Base-by-base conservation (phyloP, 1,284 basidiomycete genomes). In the Moesziomyces globuligerus region DNA sequence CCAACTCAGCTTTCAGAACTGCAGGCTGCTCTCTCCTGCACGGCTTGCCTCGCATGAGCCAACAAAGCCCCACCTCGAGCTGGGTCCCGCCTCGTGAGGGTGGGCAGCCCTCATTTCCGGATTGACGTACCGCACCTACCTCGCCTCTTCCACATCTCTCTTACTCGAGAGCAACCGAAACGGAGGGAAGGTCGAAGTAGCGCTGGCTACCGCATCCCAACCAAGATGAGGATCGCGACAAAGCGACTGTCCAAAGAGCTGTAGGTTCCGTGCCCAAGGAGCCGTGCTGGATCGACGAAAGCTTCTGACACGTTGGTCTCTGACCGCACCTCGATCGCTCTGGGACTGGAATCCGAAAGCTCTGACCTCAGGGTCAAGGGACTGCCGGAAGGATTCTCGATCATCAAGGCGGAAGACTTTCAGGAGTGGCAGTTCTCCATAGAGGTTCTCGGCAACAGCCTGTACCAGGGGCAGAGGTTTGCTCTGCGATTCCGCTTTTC, bases 401-500 rank as follows among this genome's bases (percentile, higher is more conserved):
- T 77, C 49, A 54, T 77, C 52, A 67, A 60, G 20, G 75, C 75
- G 11, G 75, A 77, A 4, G 74, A 75, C 37, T 50, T 77, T 18
- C 58, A 68, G 41, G 69, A 72, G 47, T 75, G 73, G 75, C 55
- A 66, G 39, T 77, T 77, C 53, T 55, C 58, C 4, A 67, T 77
- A 37, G 41, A 60, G 32, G 74, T 75, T 21, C 67, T 75, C 4
- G 74, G 74, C 7, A 67, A 75, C 50, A 74, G 61, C 34, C 70
- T 77, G 24, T 77, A 75, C 36, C 40, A 67, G 41, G 71, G 65
- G 7, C 70, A 81, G 46, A 70, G 54, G 38, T 81, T 81, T 54
- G 72, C 61, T 9, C 68, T 81, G 18, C 72, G 79, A 36, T 79
- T 81, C 37, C 72, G 77, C 28, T 81, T 81, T 55, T 62, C 69